Conservation (phyloP, 2,329 filamentous ascomycete species). For the Epichloe amarillans region DNA sequence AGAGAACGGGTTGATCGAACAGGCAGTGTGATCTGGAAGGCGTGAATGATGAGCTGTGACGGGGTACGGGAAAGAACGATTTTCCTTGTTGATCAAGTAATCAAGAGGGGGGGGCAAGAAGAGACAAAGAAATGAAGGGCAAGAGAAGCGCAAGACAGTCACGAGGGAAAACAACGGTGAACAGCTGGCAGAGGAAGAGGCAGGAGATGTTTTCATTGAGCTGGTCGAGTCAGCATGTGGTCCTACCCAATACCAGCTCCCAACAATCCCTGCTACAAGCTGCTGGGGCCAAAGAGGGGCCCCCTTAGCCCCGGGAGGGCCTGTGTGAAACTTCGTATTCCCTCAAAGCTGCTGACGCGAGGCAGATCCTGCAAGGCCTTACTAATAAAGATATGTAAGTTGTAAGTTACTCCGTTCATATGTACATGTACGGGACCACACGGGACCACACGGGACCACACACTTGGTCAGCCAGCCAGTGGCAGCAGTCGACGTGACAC, state of each 20-base stretch:
- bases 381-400: neutral
- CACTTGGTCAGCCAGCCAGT: neutral
- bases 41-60: neutral
- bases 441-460: neutral
- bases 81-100: neutral
- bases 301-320: neutral
- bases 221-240: neutral
- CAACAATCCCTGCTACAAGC: too few species aligned
- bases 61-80: neutral
- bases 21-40: neutral
- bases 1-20: neutral
- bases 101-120: neutral
- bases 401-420: too few species aligned
- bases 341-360: neutral
- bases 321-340: constrained; percentile 5
- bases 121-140: constrained; percentile 1
- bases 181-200: neutral
- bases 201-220: constrained; percentile 1
- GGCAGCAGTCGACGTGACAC: neutral
- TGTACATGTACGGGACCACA: neutral
- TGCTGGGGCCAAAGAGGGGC: neutral
- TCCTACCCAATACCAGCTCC: neutral
- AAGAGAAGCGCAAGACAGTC: neutral
- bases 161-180: neutral
- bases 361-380: neutral